Percentiles rank a stretch among this genome's conserved stretches.
Evolutionary conservation across 1,284 basidiomycete genomes (phyloP).

Genomic region (Microbotryum violaceum): DNA sequence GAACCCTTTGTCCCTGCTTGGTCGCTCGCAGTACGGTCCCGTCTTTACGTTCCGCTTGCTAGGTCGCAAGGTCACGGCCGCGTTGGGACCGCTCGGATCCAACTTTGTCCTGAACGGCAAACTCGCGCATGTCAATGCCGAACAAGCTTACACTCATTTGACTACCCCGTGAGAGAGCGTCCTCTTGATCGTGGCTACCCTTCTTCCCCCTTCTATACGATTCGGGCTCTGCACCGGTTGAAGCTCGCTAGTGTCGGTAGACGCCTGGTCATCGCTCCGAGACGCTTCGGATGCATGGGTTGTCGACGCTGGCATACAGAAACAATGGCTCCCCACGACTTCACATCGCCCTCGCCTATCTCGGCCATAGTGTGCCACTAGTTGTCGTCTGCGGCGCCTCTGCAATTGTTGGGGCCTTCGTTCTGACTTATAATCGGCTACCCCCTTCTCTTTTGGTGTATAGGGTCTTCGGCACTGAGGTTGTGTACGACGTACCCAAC

Average conservation of each 20-base stretch:
- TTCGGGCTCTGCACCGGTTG: too few species aligned
- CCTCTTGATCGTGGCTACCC: not conserved
- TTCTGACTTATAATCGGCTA: not conserved
- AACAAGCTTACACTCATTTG: slow-evolving; percentile 76
- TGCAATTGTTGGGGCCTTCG: too few species aligned
- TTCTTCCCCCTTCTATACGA: too few species aligned
- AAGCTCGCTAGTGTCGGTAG: too few species aligned
- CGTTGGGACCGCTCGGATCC: slow-evolving; percentile 84
- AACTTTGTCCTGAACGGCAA: slow-evolving; percentile 94
- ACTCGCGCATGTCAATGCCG: slow-evolving; percentile 82
- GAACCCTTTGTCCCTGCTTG: not conserved
- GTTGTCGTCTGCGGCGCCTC: not conserved
- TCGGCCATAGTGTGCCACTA: too few species aligned
- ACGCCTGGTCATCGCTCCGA: too few species aligned
- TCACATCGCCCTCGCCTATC: too few species aligned
- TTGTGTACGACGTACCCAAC: slow-evolving; percentile 93
- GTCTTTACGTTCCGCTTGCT: slow-evolving; percentile 89
- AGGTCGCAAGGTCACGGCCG: slow-evolving; percentile 83
- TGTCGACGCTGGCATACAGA: too few species aligned
- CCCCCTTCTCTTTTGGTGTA: not conserved
- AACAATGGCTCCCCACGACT: too few species aligned
- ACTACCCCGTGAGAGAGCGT: slow-evolving; percentile 32
- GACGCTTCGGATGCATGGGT: too few species aligned
- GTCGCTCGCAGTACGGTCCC: slow-evolving; percentile 49
- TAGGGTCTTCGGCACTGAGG: slow-evolving; percentile 78